These are phyloP conservation scores for Glarea lozoyensis DNA, from an alignment of 495 filamentous ascomycete genomes.

Conservation along the genomic window DNA sequence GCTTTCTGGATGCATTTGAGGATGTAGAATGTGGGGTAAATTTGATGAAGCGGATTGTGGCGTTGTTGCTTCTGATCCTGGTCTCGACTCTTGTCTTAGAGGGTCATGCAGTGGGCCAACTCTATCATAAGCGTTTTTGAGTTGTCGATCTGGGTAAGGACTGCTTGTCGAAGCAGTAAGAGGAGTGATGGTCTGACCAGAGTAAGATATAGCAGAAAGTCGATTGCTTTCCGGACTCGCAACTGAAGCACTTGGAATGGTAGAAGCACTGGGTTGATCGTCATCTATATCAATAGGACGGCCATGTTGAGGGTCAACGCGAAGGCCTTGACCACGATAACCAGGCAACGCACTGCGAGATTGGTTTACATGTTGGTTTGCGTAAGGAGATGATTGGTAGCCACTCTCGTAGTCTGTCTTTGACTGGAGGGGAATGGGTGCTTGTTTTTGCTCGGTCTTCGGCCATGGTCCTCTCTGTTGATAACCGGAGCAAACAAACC, in stretches of 20 bases:
- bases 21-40: conserved; percentile 32
- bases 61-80: conserved; percentile 17
- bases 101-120: conserved; percentile 46
- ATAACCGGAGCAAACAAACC: conserved; percentile 93
- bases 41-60: conserved; percentile 22
- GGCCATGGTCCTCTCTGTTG: conserved; percentile 65
- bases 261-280: conserved; percentile 36
- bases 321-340: conserved; percentile 43
- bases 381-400: conserved; percentile 31
- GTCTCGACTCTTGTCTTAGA: conserved; percentile 36
- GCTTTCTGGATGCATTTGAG: conserved; percentile 35
- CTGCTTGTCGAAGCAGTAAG: conserved; percentile 38
- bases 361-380: conserved; percentile 14
- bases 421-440: conserved; percentile 73
- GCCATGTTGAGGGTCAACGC: conserved; percentile 47
- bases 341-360: conserved; percentile 38
- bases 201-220: conserved; percentile 42
- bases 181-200: conserved; percentile 34
- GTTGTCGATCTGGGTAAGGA: conserved; percentile 34
- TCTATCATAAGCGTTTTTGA: conserved; percentile 42
- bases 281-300: conserved; percentile 34
- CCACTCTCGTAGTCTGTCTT: conserved; percentile 64
- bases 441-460: conserved; percentile 46
- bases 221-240: conserved; percentile 43
- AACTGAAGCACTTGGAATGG: conserved; percentile 39